Conservation (phyloP, 768 basidiomycete species). For the Imleria badia region DNA sequence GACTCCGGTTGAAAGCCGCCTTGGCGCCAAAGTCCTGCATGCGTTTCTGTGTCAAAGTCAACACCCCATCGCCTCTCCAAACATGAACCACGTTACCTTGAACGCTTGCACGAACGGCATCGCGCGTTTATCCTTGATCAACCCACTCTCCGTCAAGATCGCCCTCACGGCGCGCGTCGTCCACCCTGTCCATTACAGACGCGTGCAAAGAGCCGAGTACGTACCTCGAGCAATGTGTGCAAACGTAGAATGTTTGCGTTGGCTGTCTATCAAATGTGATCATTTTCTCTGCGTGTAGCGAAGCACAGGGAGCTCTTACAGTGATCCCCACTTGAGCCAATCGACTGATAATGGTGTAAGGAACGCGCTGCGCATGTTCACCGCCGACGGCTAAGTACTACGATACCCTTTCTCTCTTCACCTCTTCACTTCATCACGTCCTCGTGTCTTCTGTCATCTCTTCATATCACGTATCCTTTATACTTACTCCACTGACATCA, state of each 20-base stretch:
- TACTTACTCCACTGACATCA: too few species aligned
- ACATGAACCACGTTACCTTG: conserved; percentile 59
- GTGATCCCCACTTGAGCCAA: too few species aligned
- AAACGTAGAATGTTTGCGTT: conserved; percentile 95
- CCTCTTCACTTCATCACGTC: too few species aligned
- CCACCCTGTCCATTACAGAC: conserved; percentile 57
- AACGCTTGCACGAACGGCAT: conserved; percentile 95
- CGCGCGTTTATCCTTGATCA: conserved; percentile 92
- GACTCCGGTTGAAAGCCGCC: conserved; percentile 76
- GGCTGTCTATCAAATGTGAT: too few species aligned
- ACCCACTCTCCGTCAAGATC: conserved; percentile 61
- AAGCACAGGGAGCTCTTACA: too few species aligned
- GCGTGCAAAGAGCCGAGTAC: conserved; percentile 16
- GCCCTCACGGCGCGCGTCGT: conserved; percentile 79
- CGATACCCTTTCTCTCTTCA: too few species aligned
- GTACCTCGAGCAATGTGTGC: conserved; percentile 87
- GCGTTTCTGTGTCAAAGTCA: conserved; percentile 59
- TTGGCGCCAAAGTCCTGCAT: conserved; percentile 73
- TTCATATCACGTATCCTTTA: too few species aligned
- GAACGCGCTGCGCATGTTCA: too few species aligned
- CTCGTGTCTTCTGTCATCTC: too few species aligned
- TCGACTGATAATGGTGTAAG: too few species aligned
- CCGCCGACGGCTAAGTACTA: too few species aligned
- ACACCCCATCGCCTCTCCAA: background rate
- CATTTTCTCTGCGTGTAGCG: too few species aligned